Evolutionary conservation across 768 basidiomycete species (phyloP), one percentile per base, ranked within the genome.

Genomic region (Suillus decipiens): DNA sequence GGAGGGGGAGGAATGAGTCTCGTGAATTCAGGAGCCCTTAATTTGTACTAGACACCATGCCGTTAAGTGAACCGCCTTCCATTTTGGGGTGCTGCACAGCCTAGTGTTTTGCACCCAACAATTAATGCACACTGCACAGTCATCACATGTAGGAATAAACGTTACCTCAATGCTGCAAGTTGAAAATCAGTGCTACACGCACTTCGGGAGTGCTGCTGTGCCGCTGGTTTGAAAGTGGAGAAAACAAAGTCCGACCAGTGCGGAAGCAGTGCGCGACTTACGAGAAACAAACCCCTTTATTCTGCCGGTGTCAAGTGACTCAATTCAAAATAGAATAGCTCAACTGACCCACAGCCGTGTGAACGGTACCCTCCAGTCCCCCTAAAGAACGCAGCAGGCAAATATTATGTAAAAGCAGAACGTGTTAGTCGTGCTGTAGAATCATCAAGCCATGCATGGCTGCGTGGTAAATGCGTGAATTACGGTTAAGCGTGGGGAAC

Each of bases 41-140:
- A 57, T 70, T 75, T 73, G 73, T 76, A 74, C n/a, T 69, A 12
- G 39, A 28, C 42, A 22, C 39, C 41, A 47, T 50, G 67, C 51
- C 7, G 66, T 42, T 58, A 54, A 42, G 66, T 63, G 67, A 61
- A 19, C 51, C 5, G 19, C 51, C 51, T 63, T 48, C 61, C 50
- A 41, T 15, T 63, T 60, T 66, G 55, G 67, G 60, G 64, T 1
- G 50, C 3, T 36, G 17, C 59, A 60, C 59, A 60, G 28, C 48
- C 14, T 12, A 8, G 28, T 24, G 48, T 12, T 22, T 33, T 45
- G 31, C 55, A 57, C 55, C 15, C n/a, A n/a, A n/a, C 34, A 14
- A n/a, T 54, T 37, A 37, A 37, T 37, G n/a, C 53, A 5, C 55
- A 37, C 36, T 17, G 36, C 22, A 24, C 33, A 33, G 19, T 53